Evolutionary conservation across 2,329 filamentous ascomycete genomes (phyloP).

Genomic region (Diaporthe sp.): DNA sequence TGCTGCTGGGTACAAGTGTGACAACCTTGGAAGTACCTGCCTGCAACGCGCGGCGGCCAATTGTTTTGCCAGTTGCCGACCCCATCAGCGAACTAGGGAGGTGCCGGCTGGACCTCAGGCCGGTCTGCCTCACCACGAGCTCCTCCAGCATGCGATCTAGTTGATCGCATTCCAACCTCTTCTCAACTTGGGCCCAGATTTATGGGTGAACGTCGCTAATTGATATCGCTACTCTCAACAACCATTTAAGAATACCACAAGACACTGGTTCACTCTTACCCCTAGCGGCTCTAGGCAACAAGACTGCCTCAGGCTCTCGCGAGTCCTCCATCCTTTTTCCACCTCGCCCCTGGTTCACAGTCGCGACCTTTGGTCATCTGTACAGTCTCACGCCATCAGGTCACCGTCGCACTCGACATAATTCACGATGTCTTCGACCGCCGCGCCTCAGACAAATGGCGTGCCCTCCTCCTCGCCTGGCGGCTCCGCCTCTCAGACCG

Average conservation of each 20-base stretch:
- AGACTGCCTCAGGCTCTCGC: not conserved
- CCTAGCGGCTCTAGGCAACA: not conserved
- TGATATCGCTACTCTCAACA: not conserved
- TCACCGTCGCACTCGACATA: not conserved
- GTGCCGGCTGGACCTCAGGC: not conserved
- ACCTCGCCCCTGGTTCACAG: not conserved
- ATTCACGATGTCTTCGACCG: constrained; percentile 49
- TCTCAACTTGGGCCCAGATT: not conserved
- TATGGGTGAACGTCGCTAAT: not conserved
- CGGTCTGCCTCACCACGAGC: not conserved
- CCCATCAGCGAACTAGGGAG: not conserved
- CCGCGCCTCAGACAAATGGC: constrained; percentile 68
- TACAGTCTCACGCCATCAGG: constrained; percentile 25
- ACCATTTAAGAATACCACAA: not conserved
- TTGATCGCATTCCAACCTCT: not conserved
- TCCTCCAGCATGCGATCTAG: not conserved
- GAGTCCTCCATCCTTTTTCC: not conserved
- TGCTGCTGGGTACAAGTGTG: constrained; percentile 5
- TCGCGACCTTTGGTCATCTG: not conserved
- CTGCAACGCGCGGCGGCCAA: constrained; percentile 28
- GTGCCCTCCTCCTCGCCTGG: constrained; percentile 57
- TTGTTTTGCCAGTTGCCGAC: constrained; percentile 37
- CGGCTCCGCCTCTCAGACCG: constrained; percentile 46
- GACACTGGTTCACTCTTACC: not conserved
- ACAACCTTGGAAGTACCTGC: not conserved